These are phyloP conservation scores for Penicillium samsonianum DNA, from an alignment of 495 filamentous ascomycete genomes.

Conservation along the genomic window DNA sequence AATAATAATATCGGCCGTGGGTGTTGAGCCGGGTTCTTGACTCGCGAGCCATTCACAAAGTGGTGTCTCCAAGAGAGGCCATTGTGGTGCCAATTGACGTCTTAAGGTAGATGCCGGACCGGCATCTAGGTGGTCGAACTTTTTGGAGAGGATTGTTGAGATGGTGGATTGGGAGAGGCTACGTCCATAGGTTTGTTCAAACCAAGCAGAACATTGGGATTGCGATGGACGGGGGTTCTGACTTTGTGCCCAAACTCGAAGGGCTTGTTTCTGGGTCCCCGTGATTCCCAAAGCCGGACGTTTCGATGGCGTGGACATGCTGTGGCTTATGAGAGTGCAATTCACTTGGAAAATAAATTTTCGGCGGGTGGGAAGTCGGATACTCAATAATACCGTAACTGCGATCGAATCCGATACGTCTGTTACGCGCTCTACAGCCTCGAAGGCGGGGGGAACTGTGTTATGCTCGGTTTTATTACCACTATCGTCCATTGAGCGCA, in stretches of 20 bases:
- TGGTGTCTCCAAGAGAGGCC: slow-evolving; percentile 21
- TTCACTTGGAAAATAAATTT: neutral
- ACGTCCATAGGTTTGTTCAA: slow-evolving; percentile 6
- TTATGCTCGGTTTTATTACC: neutral
- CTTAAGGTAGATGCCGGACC: neutral
- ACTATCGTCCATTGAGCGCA: neutral
- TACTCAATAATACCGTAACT: neutral
- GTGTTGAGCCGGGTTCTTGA: neutral
- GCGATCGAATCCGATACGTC: too few relatives aligned
- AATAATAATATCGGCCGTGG: slow-evolving; percentile 13
- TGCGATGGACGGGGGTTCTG: slow-evolving; percentile 12
- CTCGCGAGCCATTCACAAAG: slow-evolving; percentile 22
- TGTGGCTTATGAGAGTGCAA: too few relatives aligned
- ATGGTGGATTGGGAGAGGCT: slow-evolving; percentile 10
- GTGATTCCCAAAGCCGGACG: too few relatives aligned
- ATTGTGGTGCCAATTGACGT: slow-evolving; percentile 10
- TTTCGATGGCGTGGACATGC: too few relatives aligned
- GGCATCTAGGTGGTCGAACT: slow-evolving; percentile 14
- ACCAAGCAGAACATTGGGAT: slow-evolving; percentile 11
- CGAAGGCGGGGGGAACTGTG: neutral
- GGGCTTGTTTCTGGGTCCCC: slow-evolving; percentile 12
- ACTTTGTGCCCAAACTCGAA: slow-evolving; percentile 10
- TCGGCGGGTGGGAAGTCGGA: neutral
- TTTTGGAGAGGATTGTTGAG: slow-evolving; percentile 10
- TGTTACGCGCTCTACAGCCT: neutral